These are phyloP conservation scores for Aethionema arabicum DNA, from an alignment of 345 rosid species.

Conservation along the genomic window DNA sequence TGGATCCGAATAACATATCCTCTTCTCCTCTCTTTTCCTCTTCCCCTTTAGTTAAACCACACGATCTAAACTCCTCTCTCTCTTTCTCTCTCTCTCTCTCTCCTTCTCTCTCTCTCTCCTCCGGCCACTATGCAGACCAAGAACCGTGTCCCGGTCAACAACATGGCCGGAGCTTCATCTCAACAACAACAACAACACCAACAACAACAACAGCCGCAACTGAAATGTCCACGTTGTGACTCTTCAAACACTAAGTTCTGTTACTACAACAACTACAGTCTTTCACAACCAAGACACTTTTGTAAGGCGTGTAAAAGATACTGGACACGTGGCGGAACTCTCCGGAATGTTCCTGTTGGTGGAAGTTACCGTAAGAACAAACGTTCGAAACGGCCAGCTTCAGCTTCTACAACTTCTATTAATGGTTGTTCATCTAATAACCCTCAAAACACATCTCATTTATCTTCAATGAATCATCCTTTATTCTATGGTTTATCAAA, in stretches of 20 bases:
- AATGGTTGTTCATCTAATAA: slow-evolving; percentile 34
- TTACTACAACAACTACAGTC: slow-evolving; percentile 80
- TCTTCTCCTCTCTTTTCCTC: slow-evolving; percentile 36
- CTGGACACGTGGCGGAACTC: slow-evolving; percentile 71
- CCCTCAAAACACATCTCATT: slow-evolving; percentile 39
- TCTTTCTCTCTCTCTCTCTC: slow-evolving; percentile 25
- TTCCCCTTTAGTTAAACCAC: slow-evolving; percentile 39
- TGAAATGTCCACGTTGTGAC: slow-evolving; percentile 77
- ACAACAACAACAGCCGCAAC: slow-evolving; percentile 46
- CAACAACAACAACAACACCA: slow-evolving; percentile 38
- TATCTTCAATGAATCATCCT: slow-evolving; percentile 51
- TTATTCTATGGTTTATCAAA: slow-evolving; percentile 59
- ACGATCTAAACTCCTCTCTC: slow-evolving; percentile 33
- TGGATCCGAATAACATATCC: slow-evolving; percentile 46
- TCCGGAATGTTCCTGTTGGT: slow-evolving; percentile 70
- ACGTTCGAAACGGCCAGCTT: slow-evolving; percentile 52
- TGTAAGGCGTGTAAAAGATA: slow-evolving; percentile 79
- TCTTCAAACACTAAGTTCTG: slow-evolving; percentile 76
- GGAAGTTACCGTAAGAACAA: slow-evolving; percentile 78
- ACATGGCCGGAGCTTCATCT: slow-evolving; percentile 50
- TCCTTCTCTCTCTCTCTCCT: slow-evolving; percentile 24
- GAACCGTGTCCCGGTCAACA: slow-evolving; percentile 50
- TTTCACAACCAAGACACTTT: slow-evolving; percentile 66
- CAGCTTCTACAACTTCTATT: slow-evolving; percentile 30
- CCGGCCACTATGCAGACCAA: slow-evolving; percentile 42